Evolutionary conservation across 169 alveolate genomes (phyloP), one percentile per base, ranked within the genome.

Genomic region (Pseudocohnilembus persalinus): DNA sequence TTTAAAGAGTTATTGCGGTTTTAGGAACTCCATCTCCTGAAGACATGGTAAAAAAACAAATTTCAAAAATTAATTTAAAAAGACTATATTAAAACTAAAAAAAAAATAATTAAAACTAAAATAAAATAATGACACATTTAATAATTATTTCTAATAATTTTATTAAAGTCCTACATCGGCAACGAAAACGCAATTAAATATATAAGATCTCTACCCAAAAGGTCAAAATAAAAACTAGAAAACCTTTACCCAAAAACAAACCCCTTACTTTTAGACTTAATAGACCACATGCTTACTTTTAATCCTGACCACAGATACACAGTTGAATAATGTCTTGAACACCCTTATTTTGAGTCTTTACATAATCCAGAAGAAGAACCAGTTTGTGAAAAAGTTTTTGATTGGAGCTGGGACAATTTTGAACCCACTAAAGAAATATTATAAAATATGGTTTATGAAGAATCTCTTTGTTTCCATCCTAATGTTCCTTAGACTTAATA

Each of bases 21-120:
- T 80, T 95, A 83, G 98, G 99, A 29, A 88, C 93, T 73, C 99
- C 99, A 25, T 68, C 91, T 31, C 92, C 88, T 68, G 98, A 92
- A 29, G 99, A 97, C 63, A 75, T 97, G 86, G 68, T 49, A 49
- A 11, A n/a, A n/a, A n/a, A n/a, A n/a, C n/a, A n/a, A n/a, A n/a
- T n/a, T n/a, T n/a, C n/a, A n/a, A n/a, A n/a, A 94, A 88, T 65
- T 92, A n/a, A n/a, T n/a, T n/a, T n/a, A n/a, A n/a, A n/a, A n/a
- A n/a, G n/a, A n/a, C n/a, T n/a, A n/a, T n/a, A n/a, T n/a, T n/a
- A n/a, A n/a, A n/a, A n/a, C n/a, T n/a, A n/a, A n/a, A n/a, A n/a
- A n/a, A n/a, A n/a, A n/a, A n/a, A n/a, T n/a, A n/a, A n/a, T n/a
- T n/a, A n/a, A n/a, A n/a, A n/a, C n/a, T n/a, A n/a, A n/a, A n/a